Conservation (phyloP, 2,329 filamentous ascomycete genomes). For the Tolypocladium cylindrosporum region DNA sequence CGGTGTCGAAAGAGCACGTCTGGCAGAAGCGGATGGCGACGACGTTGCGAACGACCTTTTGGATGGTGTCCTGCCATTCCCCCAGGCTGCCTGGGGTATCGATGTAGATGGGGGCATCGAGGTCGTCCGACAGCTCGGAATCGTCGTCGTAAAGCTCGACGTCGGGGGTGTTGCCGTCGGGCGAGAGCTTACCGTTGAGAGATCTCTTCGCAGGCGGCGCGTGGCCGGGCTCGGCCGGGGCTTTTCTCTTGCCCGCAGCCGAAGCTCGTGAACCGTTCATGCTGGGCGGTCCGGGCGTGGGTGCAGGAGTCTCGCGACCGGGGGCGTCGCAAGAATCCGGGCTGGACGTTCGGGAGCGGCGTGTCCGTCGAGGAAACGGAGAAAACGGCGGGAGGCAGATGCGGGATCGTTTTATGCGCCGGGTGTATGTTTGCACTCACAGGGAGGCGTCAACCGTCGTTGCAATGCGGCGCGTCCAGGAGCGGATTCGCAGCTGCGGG, state of each 20-base stretch:
- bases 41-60: slow-evolving; percentile 86
- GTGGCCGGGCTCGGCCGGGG: slow-evolving; percentile 29
- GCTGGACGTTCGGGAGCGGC: background rate
- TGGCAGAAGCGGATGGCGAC: slow-evolving; percentile 99
- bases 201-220: slow-evolving; percentile 23
- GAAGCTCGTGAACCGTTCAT: slow-evolving; percentile 35
- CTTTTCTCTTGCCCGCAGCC: slow-evolving; percentile 42
- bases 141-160: slow-evolving; percentile 27
- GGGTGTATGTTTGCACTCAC: background rate
- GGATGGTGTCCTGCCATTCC: slow-evolving; percentile 94
- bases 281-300: slow-evolving; percentile 4
- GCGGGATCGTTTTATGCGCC: background rate
- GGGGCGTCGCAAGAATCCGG: background rate
- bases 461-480: background rate
- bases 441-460: background rate
- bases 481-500: slow-evolving; percentile 1
- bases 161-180: slow-evolving; percentile 40
- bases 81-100: slow-evolving; percentile 28
- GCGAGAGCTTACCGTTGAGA: slow-evolving; percentile 38
- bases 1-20: slow-evolving; percentile 97
- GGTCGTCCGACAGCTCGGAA: slow-evolving; percentile 30
- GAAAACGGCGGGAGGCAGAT: background rate
- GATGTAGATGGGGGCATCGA: slow-evolving; percentile 21
- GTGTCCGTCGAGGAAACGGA: background rate
- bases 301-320: background rate